phyloP scores from a whole-genome alignment of 306 rosid genomes.

The Trichosanthes cucumerina region DNA sequence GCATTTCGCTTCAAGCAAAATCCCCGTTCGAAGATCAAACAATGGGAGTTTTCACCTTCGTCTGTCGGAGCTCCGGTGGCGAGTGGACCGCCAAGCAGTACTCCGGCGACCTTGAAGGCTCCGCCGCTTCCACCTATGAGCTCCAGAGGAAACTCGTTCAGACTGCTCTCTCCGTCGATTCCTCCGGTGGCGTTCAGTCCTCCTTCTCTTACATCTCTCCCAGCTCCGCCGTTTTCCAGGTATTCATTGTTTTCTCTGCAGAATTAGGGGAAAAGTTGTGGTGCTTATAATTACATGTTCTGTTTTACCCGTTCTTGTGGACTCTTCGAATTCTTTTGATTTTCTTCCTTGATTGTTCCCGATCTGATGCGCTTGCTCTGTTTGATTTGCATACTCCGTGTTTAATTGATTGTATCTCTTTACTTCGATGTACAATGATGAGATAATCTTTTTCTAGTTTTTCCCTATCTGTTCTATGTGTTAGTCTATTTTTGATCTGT shows the following conservation, averaged over 20 bases:
- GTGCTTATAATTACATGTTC: background rate
- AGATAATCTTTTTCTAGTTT: background rate
- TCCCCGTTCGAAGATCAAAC: background rate
- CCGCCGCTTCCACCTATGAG: slow-evolving; percentile 41
- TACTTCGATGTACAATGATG: background rate
- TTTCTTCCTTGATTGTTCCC: background rate
- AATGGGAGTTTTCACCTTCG: slow-evolving; percentile 87
- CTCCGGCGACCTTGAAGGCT: slow-evolving; percentile 69
- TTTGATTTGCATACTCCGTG: background rate
- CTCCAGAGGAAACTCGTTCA: slow-evolving; percentile 76
- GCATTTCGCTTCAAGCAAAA: background rate
- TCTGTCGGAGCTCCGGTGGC: slow-evolving; percentile 44
- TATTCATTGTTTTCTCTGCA: background rate
- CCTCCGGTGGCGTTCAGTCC: slow-evolving; percentile 63
- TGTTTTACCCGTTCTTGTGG: background rate
- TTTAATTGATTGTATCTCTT: background rate
- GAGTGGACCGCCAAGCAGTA: slow-evolving; percentile 68
- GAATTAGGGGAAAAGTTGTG: background rate
- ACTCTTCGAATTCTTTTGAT: background rate
- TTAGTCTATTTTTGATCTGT: background rate
- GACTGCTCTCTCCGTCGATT: slow-evolving; percentile 50
- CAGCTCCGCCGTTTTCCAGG: slow-evolving; percentile 71
- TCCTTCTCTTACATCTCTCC: slow-evolving; percentile 65
- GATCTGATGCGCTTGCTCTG: background rate
- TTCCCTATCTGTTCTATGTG: background rate